Conservation (phyloP, 2,329 filamentous ascomycete species). For the Colletotrichum echinochloae region DNA sequence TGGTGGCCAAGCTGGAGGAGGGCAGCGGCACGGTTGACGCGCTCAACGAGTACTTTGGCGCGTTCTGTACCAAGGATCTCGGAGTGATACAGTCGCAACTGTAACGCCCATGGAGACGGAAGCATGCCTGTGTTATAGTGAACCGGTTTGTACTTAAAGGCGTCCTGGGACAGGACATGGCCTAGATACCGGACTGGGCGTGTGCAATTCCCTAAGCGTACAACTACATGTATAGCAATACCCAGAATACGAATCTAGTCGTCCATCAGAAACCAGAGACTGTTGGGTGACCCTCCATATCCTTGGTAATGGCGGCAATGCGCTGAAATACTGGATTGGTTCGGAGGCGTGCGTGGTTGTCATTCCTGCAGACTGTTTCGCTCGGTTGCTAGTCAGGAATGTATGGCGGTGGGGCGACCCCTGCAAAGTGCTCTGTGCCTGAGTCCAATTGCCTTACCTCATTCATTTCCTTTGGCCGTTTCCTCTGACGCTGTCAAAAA, state of each 20-base stretch:
- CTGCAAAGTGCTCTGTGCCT: not conserved
- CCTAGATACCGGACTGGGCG: not conserved
- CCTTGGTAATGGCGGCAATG: not conserved
- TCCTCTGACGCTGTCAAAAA: constrained; percentile 1
- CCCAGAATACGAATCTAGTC: not conserved
- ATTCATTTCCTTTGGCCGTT: not conserved
- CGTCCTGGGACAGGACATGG: not conserved
- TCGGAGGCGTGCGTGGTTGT: not conserved
- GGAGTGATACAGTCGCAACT: constrained; percentile 55
- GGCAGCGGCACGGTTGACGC: constrained; percentile 84
- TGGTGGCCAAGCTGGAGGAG: constrained; percentile 79
- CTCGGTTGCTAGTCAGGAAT: not conserved
- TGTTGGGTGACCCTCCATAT: not conserved
- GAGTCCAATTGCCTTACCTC: not conserved
- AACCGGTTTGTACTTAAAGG: not conserved
- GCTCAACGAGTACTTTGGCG: constrained; percentile 83
- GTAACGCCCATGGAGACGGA: constrained; percentile 43
- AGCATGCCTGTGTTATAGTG: not conserved
- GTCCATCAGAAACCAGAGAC: not conserved
- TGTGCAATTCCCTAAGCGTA: not conserved
- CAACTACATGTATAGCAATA: not conserved
- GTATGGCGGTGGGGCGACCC: not conserved
- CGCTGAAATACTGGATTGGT: not conserved
- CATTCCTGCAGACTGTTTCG: not conserved
- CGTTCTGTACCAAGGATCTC: constrained; percentile 75